Evolutionary conservation across 1,284 basidiomycete genomes (phyloP).

Genomic region (Apiotrichum montevideense): DNA sequence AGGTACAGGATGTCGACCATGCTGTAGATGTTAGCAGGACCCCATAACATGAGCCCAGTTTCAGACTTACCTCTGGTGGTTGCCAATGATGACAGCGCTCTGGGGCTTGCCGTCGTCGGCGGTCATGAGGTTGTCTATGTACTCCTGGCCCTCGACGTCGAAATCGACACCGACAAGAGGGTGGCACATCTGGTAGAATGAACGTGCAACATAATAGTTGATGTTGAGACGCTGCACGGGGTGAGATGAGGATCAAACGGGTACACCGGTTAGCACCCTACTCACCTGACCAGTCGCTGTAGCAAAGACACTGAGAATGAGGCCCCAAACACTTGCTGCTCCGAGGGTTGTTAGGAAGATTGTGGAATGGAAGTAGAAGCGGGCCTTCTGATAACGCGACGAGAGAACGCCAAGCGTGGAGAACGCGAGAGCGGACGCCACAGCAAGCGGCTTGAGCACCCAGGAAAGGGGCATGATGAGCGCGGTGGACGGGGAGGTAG

Average conservation of each 20-base stretch:
- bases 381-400: conserved; percentile 31
- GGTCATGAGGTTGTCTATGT: conserved; percentile 54
- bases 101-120: conserved; percentile 51
- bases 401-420: conserved; percentile 39
- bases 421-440: conserved; percentile 38
- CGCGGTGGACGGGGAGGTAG: neutral
- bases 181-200: conserved; percentile 69
- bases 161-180: conserved; percentile 65
- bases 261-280: neutral
- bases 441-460: conserved; percentile 40
- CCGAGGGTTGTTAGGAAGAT: conserved; percentile 71
- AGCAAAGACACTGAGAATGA: conserved; percentile 65
- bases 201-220: conserved; percentile 76
- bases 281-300: conserved; percentile 57
- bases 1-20: conserved; percentile 81
- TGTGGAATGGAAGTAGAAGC: conserved; percentile 61
- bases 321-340: conserved; percentile 68
- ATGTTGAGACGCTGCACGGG: conserved; percentile 63
- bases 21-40: conserved; percentile 37
- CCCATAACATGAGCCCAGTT: conserved; percentile 1
- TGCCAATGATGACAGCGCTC: conserved; percentile 66
- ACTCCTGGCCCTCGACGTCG: conserved; percentile 78
- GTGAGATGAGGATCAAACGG: neutral
- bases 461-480: conserved; percentile 22
- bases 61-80: conserved; percentile 67